Evolutionary conservation across 352 stramenopile species (phyloP), one percentile per base, ranked within the genome.

Genomic region (Phytopythium oedochilum): DNA sequence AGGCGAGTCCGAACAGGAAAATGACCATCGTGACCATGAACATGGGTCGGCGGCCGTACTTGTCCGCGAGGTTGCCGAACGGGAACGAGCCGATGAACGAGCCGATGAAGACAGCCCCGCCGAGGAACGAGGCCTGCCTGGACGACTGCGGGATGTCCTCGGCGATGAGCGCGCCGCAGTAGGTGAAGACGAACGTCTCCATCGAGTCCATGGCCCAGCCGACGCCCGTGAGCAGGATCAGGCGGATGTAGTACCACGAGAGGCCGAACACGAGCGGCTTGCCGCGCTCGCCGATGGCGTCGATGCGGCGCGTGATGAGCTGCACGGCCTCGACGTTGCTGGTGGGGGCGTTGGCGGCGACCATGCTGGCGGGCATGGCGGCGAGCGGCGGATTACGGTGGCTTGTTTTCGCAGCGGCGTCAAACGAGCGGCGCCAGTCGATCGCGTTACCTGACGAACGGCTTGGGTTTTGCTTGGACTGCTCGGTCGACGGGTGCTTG

Each of bases 151-250:
- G n/a, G n/a, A n/a, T n/a, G n/a, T n/a, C n/a, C n/a, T n/a, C n/a
- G n/a, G n/a, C n/a, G n/a, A n/a, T n/a, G n/a, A n/a, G n/a, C n/a
- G n/a, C n/a, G n/a, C n/a, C n/a, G n/a, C n/a, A n/a, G n/a, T n/a
- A n/a, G n/a, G n/a, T n/a, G n/a, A n/a, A n/a, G n/a, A n/a, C n/a
- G 48, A 88, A 83, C 25, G 72, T 87, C 61, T 89, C 78, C 73
- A 86, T 87, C 39, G 81, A 77, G 59, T 91, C 72, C 61, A 91
- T 83, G 47, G 81, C 81, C 81, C 81, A 91, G 52, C 74, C 72
- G 34, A 89, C 52, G 34, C 81, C 81, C 18, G 78, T 78, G 31
- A 89, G 65, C 36, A 86, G 53, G 55, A 89, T 83, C 29, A 91
- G 64, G 34, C 67, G 67, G 51, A 83, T 78, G 66, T 91, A 89